Evolutionary conservation across 2,329 filamentous ascomycete species (phyloP), one percentile per base, ranked within the genome.

Genomic region (Aspergillus sp.): DNA sequence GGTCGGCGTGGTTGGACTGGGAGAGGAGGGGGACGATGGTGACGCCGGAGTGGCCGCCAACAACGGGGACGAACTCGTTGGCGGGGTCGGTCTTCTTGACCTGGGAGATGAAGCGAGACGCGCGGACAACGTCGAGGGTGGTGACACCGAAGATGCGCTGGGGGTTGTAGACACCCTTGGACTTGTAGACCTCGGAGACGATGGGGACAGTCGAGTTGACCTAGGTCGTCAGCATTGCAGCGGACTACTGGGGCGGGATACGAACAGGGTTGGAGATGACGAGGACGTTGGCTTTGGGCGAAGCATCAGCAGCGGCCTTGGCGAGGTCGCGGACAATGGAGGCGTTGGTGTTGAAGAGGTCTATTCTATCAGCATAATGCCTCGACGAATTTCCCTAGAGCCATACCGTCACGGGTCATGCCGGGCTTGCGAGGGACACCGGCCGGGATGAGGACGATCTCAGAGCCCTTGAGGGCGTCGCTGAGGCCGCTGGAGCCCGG

Each of bases 271-370:
- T 98, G 68, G 88, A 78, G 71, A 98, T 98, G 74, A 98, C 78
- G 61, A 96, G 79, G 65, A 96, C 75, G 71, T 93, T 93, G 67
- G 91, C 91, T 46, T 95, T 75, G 56, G 91, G 91, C 60, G 81
- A 76, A 51, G 84, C 76, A 57, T 93, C 79, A 57, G 91, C 91
- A 59, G 78, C 80, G 55, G 86, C 88, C 78, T 94, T 93, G 71
- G 89, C 88, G 48, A 98, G 80, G 69, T 96, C 91, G 60, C 89
- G 88, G 64, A 98, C 91, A 66, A 98, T 98, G 63, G 86, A 93
- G 67, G 91, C 91, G 69, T 98, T 98, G 76, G 89, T 98, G 80
- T 96, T 96, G 86, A 98, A 98, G 47, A 98, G 82, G 65, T 98
- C 89, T 78, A 34, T 13, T 4, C 15, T 24, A 13, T 12, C 20